Base-by-base conservation (phyloP, 345 rosid genomes). In the Linum tenue region DNA sequence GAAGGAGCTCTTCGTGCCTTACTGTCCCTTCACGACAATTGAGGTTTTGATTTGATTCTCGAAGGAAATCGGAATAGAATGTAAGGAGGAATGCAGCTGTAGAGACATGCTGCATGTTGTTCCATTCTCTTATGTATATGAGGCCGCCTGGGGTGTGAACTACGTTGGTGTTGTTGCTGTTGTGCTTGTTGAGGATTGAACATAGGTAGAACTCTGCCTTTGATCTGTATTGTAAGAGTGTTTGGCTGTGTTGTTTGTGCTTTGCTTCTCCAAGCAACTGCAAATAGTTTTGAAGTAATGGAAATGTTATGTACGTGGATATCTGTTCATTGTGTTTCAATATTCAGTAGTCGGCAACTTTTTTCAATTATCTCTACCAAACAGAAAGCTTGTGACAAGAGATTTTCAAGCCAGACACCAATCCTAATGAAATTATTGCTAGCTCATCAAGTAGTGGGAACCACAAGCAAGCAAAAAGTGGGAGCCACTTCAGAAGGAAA, bases 61-160 rank as follows among this genome's bases (percentile, higher is more conserved):
- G 71, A 17, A 94, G 88, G 72, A 78, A 75, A 43, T 86, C 92
- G 0, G 97, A 90, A 77, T 94, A 94, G 22, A 82, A 11, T 2
- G 89, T 84, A 56, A 94, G 82, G 64, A 94, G 92, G 73, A 94
- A 94, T 0, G 88, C 69, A 0, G 99, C 85, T 0, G 97, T 79
- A 3, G 97, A 84, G 5, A 88, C 95, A 60, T 94, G 88, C 73
- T 94, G 97, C 89, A 94, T 85, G 73, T 94, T 94, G 88, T 94
- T 94, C 99, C 99, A 94, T 78, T 86, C 82, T 57, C 97, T 81
- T 71, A 90, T 67, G 81, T 80, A 88, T 22, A 94, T 73, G 38
- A 94, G 78, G 14, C 99, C 97, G 5, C 70, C 92, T 0, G 95
- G 97, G 37, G 91, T 90, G 38, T 80, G 81, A 3, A 72, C 76